Evolutionary conservation across 768 basidiomycete species (phyloP), one percentile per base, ranked within the genome.

Genomic region (Phanerochaete sordida): DNA sequence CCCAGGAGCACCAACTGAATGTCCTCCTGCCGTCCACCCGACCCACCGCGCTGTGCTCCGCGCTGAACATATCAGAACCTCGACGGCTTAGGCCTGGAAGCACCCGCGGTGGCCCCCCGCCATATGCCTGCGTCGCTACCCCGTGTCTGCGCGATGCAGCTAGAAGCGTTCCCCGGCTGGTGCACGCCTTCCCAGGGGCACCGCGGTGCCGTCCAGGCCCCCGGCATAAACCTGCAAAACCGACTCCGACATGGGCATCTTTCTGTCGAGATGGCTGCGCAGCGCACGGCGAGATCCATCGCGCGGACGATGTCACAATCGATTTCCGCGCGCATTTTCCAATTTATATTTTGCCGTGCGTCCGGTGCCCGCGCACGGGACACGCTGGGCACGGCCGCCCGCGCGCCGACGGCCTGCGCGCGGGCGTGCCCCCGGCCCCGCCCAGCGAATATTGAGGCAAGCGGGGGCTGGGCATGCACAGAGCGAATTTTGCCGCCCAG

Each of bases 101-200:
- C 39, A 43, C 19, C 4, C 11, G 39, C 4, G 8, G 19, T 43
- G 39, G 39, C 8, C 19, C 39, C 19, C 39, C 39, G 8, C 39
- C 19, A 19, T 43, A 43, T 43, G 39, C 19, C 19, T 19, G 11
- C 8, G 8, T 51, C 19, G 24, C 37, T 43, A 54, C 33, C 53
- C 53, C 53, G 53, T 54, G 53, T 43, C 53, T 54, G 23, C 23
- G 33, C n/a, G 53, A 54, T 54, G 51, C 33, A 15, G 33, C 51
- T 31, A 55, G 58, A 49, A 61, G 58, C 58, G 37, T 31, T 56
- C 62, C 30, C 7, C 39, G 39, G 39, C 39, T 43, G 19, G 39
- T 43, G 59, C 52, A 57, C 46, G 62, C 58, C 59, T 37, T 43
- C 39, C 39, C 39, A 43, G 39, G n/a, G 39, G 39, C 39, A 43